These are phyloP conservation scores for Suillus occidentalis DNA, from an alignment of 768 basidiomycete genomes.

Conservation along the genomic window DNA sequence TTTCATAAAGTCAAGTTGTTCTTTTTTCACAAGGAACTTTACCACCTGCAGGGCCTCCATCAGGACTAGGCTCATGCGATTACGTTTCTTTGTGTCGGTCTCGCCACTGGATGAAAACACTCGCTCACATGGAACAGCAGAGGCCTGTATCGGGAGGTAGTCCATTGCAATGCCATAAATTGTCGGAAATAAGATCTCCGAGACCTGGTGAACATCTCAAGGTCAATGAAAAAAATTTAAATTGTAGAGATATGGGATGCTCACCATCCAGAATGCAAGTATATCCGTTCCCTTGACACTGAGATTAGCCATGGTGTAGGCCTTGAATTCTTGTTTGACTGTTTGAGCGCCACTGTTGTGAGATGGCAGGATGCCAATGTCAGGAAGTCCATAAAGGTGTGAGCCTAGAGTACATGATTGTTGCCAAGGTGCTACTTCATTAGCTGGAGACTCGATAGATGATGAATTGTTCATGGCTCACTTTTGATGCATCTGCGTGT, in stretches of 20 bases:
- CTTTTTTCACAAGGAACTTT: no score
- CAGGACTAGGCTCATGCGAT: no score
- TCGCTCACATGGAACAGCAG: slow-evolving; percentile 21
- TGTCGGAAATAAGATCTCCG: background rate
- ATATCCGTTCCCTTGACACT: background rate
- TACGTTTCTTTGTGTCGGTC: no score
- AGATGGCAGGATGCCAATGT: background rate
- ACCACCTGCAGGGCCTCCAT: no score
- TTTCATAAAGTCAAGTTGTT: background rate
- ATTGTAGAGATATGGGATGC: background rate
- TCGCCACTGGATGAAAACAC: slow-evolving; percentile 19
- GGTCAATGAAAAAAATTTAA: background rate
- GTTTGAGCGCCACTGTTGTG: background rate
- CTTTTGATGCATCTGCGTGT: background rate
- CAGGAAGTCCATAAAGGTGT: background rate
- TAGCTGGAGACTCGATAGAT: background rate
- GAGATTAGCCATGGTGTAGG: background rate
- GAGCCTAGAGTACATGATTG: background rate
- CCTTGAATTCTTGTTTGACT: background rate
- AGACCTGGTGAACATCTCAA: background rate
- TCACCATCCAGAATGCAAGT: background rate
- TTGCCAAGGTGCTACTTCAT: background rate
- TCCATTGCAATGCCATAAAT: slow-evolving; percentile 17
- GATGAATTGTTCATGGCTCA: background rate
- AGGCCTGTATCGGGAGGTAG: slow-evolving; percentile 22